Base-by-base conservation (phyloP, 345 rosid species). In the Lumnitzera littorea region DNA sequence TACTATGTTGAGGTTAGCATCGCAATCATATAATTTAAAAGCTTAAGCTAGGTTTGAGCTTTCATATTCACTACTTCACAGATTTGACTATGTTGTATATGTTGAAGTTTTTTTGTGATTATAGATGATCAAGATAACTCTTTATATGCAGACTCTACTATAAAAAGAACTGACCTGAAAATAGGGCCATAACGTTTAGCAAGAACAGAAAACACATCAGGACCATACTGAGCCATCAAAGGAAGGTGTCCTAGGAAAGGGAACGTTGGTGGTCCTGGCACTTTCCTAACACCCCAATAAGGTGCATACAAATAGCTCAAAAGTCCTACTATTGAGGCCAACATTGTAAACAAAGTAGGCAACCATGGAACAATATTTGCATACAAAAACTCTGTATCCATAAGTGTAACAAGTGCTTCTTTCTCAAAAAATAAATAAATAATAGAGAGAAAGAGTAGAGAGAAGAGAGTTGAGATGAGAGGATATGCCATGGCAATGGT, bases 191-290 rank as follows among this genome's bases (percentile, higher is more conserved):
- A 87, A 46, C 65, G 78, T 51, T 85, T 78, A 68, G 96, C 96
- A 57, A 87, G 96, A 51, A 85, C 74, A 11, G 96, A 78, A 72
- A 89, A 89, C 52, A 89, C 81, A 50, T 82, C 94, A 48, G 91
- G 95, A 41, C 98, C 91, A 36, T 77, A 78, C 80, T 92, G 78
- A 16, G 96, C 90, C 79, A 92, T 82, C 78, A 87, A 71, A 15
- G 86, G 96, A 63, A 85, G 78, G 82, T 89, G 96, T n/a, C 96
- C 98, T 25, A 81, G 50, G 11, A 86, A 69, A 12, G 94, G 94
- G 70, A 74, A 24, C 14, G 56, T 1, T 2, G 62, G 63, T 13
- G 68, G 67, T 29, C 67, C 74, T 3, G 74, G 70, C 9, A 69
- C 67, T 56, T 54, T 69, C 56, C 71, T 69, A 24, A 70, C 74